Evolutionary conservation across 2,329 filamentous ascomycete species (phyloP), one percentile per base, ranked within the genome.

Genomic region (Epichloe brachyelytri): DNA sequence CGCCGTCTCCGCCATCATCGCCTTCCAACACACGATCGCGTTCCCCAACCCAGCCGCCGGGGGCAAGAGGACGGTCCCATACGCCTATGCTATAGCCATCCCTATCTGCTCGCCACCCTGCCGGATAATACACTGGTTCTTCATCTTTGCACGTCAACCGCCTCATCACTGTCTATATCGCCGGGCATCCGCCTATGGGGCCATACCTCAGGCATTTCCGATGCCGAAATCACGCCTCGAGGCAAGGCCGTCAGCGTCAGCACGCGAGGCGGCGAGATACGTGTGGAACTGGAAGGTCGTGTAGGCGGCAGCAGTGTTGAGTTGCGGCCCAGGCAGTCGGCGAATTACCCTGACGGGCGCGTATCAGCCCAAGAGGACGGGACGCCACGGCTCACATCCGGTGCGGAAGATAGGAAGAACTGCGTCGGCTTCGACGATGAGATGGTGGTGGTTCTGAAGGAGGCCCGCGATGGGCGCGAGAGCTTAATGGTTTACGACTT

Each of bases 211-310:
- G 87, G 86, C 3, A 88, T 96, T 36, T 88, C 86, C 46, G 84
- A 87, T 34, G 88, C 87, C 7, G 84, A 94, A 60, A 87, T 95
- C 50, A 90, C 86, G 17, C 80, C 85, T 43, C 80, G 86, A 38
- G 89, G 89, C 17, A 94, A 90, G 65, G 90, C 89, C 0, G 86
- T 96, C 4, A 94, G 88, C n/a, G 84, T 95, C 48, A 93, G 86
- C 66, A 76, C 77, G 19, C 75, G 80, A n/a, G 89, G 88, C 30
- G 82, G 85, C 52, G 85, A 88, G 63, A 80, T 88, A 54, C 80
- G 89, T 6, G 5, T 96, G 90, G 88, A 95, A 60, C 75, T 96
- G 1, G 89, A 95, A 66, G 85, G 85, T 6, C 76, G 85, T 3
- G 74, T 71, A 0, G 67, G 70, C 49, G 71, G 74, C 20, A 76